Base-by-base conservation (phyloP, 2,329 filamentous ascomycete species). In the Cordyceps cicadae region DNA sequence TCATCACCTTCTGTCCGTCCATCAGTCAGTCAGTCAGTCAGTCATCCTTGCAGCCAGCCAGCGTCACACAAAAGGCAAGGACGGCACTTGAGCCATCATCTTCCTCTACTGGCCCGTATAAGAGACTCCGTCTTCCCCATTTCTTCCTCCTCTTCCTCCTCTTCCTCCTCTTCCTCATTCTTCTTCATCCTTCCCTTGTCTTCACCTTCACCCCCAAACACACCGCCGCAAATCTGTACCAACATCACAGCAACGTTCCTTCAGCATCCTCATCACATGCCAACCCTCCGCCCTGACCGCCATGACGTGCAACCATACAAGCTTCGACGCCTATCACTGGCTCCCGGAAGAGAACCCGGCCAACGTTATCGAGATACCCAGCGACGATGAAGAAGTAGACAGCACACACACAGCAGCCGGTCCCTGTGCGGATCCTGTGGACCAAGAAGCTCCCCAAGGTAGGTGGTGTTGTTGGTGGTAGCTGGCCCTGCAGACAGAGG, bases 301-400 rank as follows among this genome's bases (percentile, higher is more conserved):
- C 29, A 56, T 56, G 54, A 9, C 41, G 5, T 34, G 8, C 41
- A 24, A 34, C n/a, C 17, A 32, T 4, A 48, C 9, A 7, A 15
- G 7, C 1, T 60, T 60, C 41, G 21, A 48, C 17, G 12, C n/a
- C 37, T 61, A 56, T n/a, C 45, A 34, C 19, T 37, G 46, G 17
- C 29, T 54, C 1, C 15, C 49, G 26, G 54, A 54, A 24, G 41
- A 62, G 17, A 11, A 49, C 14, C 29, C 53, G 0, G 43, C 52
- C n/a, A 43, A 60, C 5, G 17, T 50, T 5, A 34, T 62, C 32
- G 55, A 54, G 15, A 59, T 62, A 11, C 49, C 51, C 19, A 62
- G 49, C 34, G 60, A 62, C 12, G 55, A 59, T 21, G 54, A 59
- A 5, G 50, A 54, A 32, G 49, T 55, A 5, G 50, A 54, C 9